These are phyloP conservation scores for Xylariomycetidae sp. DNA, from an alignment of 2,329 filamentous ascomycete species.

Conservation along the genomic window DNA sequence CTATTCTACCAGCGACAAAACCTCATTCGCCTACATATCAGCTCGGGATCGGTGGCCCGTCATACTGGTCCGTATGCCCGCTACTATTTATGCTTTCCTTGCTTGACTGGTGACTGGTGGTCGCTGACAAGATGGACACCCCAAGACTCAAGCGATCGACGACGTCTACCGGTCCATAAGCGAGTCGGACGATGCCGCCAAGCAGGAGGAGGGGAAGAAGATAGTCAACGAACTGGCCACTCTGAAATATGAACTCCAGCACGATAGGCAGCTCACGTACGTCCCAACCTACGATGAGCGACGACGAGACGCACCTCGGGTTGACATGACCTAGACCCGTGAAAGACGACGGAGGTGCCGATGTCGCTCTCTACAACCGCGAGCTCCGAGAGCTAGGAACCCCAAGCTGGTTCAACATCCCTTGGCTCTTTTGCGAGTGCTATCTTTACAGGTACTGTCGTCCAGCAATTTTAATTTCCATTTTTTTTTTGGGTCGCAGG, in stretches of 20 bases:
- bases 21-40: constrained; percentile 82
- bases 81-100: not conserved
- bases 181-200: constrained; percentile 55
- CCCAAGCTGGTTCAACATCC: constrained; percentile 75
- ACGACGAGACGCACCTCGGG: not conserved
- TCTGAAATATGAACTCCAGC: constrained; percentile 93
- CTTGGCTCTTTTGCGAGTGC: constrained; percentile 92
- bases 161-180: constrained; percentile 78
- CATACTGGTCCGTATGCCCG: constrained; percentile 64
- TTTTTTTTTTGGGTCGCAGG: no score
- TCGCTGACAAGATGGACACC: constrained; percentile 67
- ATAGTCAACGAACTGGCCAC: constrained; percentile 75
- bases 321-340: constrained; percentile 53
- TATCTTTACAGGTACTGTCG: constrained; percentile 75
- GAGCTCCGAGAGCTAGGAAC: constrained; percentile 72
- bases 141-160: constrained; percentile 87
- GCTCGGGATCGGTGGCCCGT: constrained; percentile 88
- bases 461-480: no score
- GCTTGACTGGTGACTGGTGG: not conserved
- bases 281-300: constrained; percentile 17
- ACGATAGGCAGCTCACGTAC: constrained; percentile 75
- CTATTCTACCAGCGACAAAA: constrained; percentile 74
- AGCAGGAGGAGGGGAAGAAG: constrained; percentile 74
- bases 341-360: constrained; percentile 68
- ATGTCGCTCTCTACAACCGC: constrained; percentile 78